Percentiles rank a stretch among this genome's conserved stretches.
Evolutionary conservation across 1,139 yeast species (phyloP).

Genomic region (Suhomyces taliae): DNA sequence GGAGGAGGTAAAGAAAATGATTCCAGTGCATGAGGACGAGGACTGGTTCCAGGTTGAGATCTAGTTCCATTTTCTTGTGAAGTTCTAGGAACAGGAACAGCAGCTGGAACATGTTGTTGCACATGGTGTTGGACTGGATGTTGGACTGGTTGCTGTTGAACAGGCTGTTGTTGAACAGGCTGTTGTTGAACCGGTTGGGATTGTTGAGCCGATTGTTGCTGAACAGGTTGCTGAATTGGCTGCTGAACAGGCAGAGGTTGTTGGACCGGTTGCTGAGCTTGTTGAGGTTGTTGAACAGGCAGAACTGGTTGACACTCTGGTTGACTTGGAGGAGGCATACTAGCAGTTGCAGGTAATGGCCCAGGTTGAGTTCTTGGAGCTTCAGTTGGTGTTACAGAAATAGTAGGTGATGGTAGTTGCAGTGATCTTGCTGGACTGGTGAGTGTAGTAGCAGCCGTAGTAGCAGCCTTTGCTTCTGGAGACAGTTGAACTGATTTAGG

Average conservation of each 20-base stretch:
- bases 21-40: neutral
- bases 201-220: conserved; percentile 2
- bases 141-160: neutral
- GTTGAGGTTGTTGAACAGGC: conserved; percentile 3
- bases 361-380: conserved; percentile 1
- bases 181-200: conserved; percentile 1
- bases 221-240: conserved; percentile 1
- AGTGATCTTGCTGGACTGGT: neutral
- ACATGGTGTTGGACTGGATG: conserved; percentile 3
- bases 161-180: neutral
- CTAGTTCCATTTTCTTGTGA: neutral
- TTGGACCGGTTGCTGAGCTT: conserved; percentile 4
- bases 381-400: conserved; percentile 3
- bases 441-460: neutral
- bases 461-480: conserved; percentile 1
- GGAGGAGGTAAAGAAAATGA: conserved; percentile 3
- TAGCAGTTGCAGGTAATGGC: conserved; percentile 4
- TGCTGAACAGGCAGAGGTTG: conserved; percentile 6
- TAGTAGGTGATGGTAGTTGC: conserved; percentile 8
- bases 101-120: neutral
- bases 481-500: conserved; percentile 4
- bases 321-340: conserved; percentile 5
- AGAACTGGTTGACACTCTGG: neutral
- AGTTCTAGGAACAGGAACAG: neutral
- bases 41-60: conserved; percentile 1